Percentiles rank a stretch among this genome's conserved stretches.
Evolutionary conservation across 225 moss, liverwort and hornwort species (phyloP).

Genomic region (Asterella californica): DNA sequence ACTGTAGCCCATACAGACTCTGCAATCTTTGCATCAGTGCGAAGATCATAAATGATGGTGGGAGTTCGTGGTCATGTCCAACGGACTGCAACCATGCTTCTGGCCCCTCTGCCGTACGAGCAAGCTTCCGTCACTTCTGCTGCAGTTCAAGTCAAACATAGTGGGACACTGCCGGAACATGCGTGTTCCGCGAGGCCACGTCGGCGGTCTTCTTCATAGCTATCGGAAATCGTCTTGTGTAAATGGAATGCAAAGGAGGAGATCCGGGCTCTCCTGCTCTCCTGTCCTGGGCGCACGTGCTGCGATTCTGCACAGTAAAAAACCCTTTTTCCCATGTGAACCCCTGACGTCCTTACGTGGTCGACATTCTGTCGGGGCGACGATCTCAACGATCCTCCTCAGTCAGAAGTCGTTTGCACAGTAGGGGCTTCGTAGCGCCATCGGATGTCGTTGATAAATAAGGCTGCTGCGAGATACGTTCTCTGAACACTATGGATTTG

Average conservation of each 20-base stretch:
- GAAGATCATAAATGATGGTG: neutral
- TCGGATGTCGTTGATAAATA: neutral
- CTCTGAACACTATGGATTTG: neutral
- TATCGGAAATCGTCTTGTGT: neutral
- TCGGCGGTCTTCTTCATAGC: neutral
- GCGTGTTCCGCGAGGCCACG: conserved; percentile 12
- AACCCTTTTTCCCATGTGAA: neutral
- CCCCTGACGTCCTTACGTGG: neutral
- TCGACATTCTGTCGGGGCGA: conserved; percentile 8
- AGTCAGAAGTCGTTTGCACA: neutral
- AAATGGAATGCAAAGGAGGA: neutral
- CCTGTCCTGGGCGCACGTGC: neutral
- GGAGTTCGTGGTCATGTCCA: no score
- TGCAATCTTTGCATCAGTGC: neutral
- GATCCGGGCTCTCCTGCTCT: conserved; percentile 3
- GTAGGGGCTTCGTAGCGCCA: neutral
- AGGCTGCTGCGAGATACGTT: conserved; percentile 7
- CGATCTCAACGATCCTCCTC: neutral
- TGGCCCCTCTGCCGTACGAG: no score
- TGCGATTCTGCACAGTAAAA: neutral
- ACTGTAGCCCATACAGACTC: no score
- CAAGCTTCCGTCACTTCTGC: neutral
- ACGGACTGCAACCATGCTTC: neutral
- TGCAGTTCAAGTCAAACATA: neutral
- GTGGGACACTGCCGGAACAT: neutral